phyloP scores from a whole-genome alignment of 2,329 filamentous ascomycete species.

The Exophiala mesophila region DNA sequence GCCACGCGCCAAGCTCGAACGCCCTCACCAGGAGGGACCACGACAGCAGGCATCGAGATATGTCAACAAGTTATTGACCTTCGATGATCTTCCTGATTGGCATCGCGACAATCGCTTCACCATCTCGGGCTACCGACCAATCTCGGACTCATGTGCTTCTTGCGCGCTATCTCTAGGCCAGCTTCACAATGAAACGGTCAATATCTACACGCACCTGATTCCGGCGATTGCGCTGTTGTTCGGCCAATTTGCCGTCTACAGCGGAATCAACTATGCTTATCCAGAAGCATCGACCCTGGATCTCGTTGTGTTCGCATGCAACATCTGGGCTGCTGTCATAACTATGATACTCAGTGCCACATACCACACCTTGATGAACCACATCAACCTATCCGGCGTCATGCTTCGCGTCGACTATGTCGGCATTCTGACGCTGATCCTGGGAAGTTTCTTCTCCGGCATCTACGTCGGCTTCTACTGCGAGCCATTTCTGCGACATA shows the following conservation, averaged over 20 bases:
- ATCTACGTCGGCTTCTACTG: slow-evolving; percentile 36
- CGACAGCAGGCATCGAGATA: slow-evolving; percentile 10
- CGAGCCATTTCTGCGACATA: slow-evolving; percentile 26
- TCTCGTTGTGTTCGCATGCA: slow-evolving; percentile 37
- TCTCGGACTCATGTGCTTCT: slow-evolving; percentile 33
- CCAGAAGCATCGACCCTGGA: slow-evolving; percentile 34
- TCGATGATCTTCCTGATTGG: slow-evolving; percentile 40
- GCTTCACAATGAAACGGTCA: slow-evolving; percentile 43
- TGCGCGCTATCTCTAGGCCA: slow-evolving; percentile 41
- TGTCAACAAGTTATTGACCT: slow-evolving; percentile 27
- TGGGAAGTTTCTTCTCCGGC: slow-evolving; percentile 34
- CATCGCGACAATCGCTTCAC: slow-evolving; percentile 41
- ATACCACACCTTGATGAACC: slow-evolving; percentile 34
- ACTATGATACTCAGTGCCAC: slow-evolving; percentile 27
- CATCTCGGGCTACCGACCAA: slow-evolving; percentile 41
- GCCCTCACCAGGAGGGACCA: slow-evolving; percentile 10
- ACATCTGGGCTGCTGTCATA: slow-evolving; percentile 30
- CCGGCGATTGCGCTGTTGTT: slow-evolving; percentile 38
- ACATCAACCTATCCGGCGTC: slow-evolving; percentile 28
- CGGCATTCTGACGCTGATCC: slow-evolving; percentile 32
- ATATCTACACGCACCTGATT: slow-evolving; percentile 45
- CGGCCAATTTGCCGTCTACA: slow-evolving; percentile 26
- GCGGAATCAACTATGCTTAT: slow-evolving; percentile 31
- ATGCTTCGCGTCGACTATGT: slow-evolving; percentile 32
- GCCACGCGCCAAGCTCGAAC: slow-evolving; percentile 20